A percentile compares a stretch with the other conserved stretches of the same genome.
These are phyloP conservation scores for Kwoniella sp. DNA, from an alignment of 768 basidiomycete species.

Conservation along the genomic window DNA sequence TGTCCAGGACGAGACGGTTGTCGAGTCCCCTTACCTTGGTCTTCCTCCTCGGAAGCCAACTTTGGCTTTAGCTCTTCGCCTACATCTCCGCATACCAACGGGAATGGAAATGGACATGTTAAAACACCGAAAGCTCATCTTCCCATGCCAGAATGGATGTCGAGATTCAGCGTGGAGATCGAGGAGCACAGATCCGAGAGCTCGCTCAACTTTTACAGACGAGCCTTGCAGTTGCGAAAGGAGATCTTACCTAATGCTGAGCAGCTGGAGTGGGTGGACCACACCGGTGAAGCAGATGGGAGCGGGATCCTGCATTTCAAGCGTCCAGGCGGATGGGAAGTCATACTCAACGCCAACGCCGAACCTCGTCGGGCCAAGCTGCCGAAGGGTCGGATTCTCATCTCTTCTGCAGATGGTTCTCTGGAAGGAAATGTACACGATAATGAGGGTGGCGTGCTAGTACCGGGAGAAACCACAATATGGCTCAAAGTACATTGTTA, in stretches of 20 bases:
- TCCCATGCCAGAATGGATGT: conserved; percentile 37
- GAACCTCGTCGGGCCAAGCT: not conserved
- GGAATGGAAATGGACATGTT: not conserved
- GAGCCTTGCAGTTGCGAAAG: conserved; percentile 30
- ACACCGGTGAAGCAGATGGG: not conserved
- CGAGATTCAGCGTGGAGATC: conserved; percentile 26
- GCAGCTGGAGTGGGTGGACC: conserved; percentile 37
- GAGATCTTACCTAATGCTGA: conserved; percentile 28
- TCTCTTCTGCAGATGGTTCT: not conserved
- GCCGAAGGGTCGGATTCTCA: not conserved
- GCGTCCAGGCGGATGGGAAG: conserved; percentile 34
- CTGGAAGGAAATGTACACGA: not conserved
- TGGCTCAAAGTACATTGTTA: not conserved
- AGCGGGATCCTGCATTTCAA: conserved; percentile 31
- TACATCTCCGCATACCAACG: not conserved
- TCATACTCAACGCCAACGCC: conserved; percentile 35
- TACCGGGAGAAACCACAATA: not conserved
- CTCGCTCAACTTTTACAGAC: conserved; percentile 36
- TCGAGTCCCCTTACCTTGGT: conserved; percentile 47
- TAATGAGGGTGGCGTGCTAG: not conserved
- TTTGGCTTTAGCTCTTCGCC: conserved; percentile 27
- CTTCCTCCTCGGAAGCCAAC: conserved; percentile 11
- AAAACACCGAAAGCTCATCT: conserved; percentile 31
- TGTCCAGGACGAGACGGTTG: conserved; percentile 49
- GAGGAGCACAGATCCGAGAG: conserved; percentile 19